A percentile compares a stretch with the other conserved stretches of the same genome.
These are phyloP conservation scores for Euphrasia arctica DNA, from an alignment of 305 asterid genomes.

Conservation along the genomic window DNA sequence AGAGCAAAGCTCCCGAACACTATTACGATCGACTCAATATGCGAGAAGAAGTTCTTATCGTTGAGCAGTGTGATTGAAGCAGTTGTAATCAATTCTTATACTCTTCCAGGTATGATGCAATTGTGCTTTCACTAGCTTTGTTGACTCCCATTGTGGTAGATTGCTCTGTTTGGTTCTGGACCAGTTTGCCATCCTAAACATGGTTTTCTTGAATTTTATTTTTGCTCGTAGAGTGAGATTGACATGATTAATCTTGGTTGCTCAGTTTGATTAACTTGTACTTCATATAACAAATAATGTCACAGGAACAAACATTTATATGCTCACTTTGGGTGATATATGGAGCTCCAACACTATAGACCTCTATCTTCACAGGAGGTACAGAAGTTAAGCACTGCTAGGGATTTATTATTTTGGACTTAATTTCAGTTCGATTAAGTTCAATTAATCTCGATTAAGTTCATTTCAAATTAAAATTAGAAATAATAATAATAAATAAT, in stretches of 20 bases:
- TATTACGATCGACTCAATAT: conserved; percentile 73
- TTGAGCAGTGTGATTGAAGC: conserved; percentile 84
- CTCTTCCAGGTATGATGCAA: conserved; percentile 65
- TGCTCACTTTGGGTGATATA: conserved; percentile 84
- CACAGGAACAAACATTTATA: conserved; percentile 74
- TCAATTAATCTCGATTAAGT: too few species aligned
- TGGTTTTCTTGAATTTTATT: background rate
- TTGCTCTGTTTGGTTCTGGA: conserved; percentile 1
- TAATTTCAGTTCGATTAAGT: too few species aligned
- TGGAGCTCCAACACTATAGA: conserved; percentile 95
- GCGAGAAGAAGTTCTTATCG: conserved; percentile 77
- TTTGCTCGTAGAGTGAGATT: background rate
- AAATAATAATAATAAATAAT: too few species aligned
- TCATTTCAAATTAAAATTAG: too few species aligned
- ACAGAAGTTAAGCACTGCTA: conserved; percentile 6
- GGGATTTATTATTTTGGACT: background rate
- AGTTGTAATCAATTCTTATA: conserved; percentile 61
- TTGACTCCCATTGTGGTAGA: conserved; percentile 5
- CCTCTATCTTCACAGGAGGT: conserved; percentile 90
- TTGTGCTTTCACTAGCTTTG: conserved; percentile 41
- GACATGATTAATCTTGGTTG: conserved; percentile 3
- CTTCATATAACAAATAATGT: conserved; percentile 25
- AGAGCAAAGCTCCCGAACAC: conserved; percentile 72
- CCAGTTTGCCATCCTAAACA: conserved; percentile 17
- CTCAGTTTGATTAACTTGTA: conserved; percentile 24